A percentile compares a stretch with the other conserved stretches of the same genome.
These are phyloP conservation scores for Colletotrichum tabaci DNA, from an alignment of 2,329 filamentous ascomycete species.

Conservation along the genomic window DNA sequence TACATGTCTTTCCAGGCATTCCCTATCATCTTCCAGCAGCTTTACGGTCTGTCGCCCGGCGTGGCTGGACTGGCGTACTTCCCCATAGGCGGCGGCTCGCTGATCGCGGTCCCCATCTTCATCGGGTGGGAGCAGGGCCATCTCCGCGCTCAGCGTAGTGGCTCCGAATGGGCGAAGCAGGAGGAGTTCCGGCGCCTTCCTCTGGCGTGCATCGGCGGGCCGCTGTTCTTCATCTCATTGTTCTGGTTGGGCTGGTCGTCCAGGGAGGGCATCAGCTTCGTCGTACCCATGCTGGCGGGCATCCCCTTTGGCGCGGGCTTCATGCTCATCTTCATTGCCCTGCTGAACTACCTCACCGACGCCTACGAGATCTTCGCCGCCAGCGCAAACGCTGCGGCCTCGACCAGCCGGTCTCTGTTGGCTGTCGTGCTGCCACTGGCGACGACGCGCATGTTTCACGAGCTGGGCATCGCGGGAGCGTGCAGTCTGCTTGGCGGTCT, in stretches of 20 bases:
- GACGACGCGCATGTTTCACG: conserved; percentile 64
- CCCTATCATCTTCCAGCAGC: conserved; percentile 75
- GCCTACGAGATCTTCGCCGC: conserved; percentile 76
- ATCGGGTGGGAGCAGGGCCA: conserved; percentile 66
- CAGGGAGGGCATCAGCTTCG: conserved; percentile 62
- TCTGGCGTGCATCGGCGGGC: conserved; percentile 79
- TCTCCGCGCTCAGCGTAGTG: conserved; percentile 29
- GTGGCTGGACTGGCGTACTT: conserved; percentile 78
- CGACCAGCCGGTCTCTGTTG: conserved; percentile 41
- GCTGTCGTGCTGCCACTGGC: conserved; percentile 68
- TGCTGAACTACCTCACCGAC: conserved; percentile 76
- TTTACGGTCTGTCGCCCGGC: conserved; percentile 76
- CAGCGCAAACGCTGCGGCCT: conserved; percentile 45
- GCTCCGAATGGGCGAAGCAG: conserved; percentile 70
- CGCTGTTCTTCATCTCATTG: conserved; percentile 69
- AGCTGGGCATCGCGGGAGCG: conserved; percentile 64
- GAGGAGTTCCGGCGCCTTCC: conserved; percentile 81
- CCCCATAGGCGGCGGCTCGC: conserved; percentile 75
- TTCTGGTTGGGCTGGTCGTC: conserved; percentile 77
- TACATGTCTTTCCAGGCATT: conserved; percentile 85
- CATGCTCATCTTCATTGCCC: conserved; percentile 74
- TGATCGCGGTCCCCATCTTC: conserved; percentile 73
- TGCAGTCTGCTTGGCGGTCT: conserved; percentile 67
- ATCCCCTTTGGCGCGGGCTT: conserved; percentile 75
- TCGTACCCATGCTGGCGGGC: conserved; percentile 72